These are phyloP conservation scores for Thraustotheca clavata DNA, from an alignment of 352 stramenopile genomes.

Conservation along the genomic window DNA sequence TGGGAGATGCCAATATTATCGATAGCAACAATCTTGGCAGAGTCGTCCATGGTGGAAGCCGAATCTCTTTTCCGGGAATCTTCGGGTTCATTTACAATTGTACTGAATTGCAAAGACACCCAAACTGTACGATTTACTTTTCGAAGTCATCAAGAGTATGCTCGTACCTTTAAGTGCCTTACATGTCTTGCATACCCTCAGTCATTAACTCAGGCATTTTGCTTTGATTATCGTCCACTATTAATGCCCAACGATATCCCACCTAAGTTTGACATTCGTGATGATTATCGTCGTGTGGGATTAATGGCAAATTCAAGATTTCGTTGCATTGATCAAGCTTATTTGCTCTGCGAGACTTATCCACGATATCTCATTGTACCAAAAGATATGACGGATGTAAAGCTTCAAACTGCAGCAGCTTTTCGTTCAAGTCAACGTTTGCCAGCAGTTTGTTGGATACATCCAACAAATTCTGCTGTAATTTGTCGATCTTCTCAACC, in stretches of 20 bases:
- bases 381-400: constrained; percentile 82
- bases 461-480: constrained; percentile 61
- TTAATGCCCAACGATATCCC: constrained; percentile 67
- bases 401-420: constrained; percentile 58
- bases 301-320: constrained; percentile 50
- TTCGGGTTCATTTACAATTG: constrained; percentile 41
- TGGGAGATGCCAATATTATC: constrained; percentile 75
- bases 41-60: constrained; percentile 9
- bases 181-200: constrained; percentile 61
- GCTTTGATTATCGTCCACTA: constrained; percentile 62
- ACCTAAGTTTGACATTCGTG: constrained; percentile 55
- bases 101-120: constrained; percentile 73
- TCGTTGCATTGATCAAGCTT: constrained; percentile 79
- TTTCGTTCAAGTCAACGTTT: constrained; percentile 67
- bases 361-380: constrained; percentile 91
- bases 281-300: constrained; percentile 72
- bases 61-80: constrained; percentile 24
- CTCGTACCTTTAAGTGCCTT: constrained; percentile 67
- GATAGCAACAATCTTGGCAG: constrained; percentile 54
- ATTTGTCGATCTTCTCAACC: constrained; percentile 76
- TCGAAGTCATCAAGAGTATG: constrained; percentile 61
- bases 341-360: constrained; percentile 92
- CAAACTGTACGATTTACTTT: constrained; percentile 62
- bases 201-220: constrained; percentile 71
- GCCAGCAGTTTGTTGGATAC: constrained; percentile 67